Evolutionary conservation across 768 basidiomycete species (phyloP), one percentile per base, ranked within the genome.

Genomic region (Mycena olivaceomarginata): DNA sequence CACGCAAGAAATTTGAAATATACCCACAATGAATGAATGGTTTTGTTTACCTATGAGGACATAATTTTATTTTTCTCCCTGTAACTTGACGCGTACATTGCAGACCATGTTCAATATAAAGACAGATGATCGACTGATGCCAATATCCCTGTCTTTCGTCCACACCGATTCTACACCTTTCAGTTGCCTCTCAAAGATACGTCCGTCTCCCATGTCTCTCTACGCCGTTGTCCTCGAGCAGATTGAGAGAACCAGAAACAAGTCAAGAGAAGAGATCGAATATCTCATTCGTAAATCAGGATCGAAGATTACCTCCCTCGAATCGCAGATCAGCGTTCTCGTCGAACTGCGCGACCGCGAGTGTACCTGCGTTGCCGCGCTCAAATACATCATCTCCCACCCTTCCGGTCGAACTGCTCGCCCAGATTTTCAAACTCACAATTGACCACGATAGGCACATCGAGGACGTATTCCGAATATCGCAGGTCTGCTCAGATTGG

Each of bases 401-500:
- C 25, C 62, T 64, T 1, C 62, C 62, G 6, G 41, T 51, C 4
- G 66, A 67, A 51, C 51, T 67, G 18, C 11, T 67, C 46, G 25
- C 25, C 15, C 25, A 51, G 37, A 67, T 67, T 22, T 67, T 67
- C 41, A 13, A 45, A 12, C 65, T 66, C 65, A n/a, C 18, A 13
- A 46, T 66, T 18, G 15, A n/a, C 43, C n/a, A 66, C 65, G 12
- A n/a, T 4, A 46, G 43, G n/a, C 18, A 46, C 43, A 46, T 66
- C 65, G 10, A 45, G n/a, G 37, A 13, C 5, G 65, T 31, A 2
- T 46, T 46, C 9, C n/a, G 65, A 22, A 66, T 66, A 43, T 66
- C 65, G 25, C 65, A 66, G 22, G 43, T 48, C n/a, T 66, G 65
- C 37, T 22, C 65, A 2, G 20, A 46, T 20, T 66, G 65, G 65